Evolutionary conservation across 306 rosid genomes (phyloP), one percentile per base, ranked within the genome.

Genomic region (Trifolium dubium): DNA sequence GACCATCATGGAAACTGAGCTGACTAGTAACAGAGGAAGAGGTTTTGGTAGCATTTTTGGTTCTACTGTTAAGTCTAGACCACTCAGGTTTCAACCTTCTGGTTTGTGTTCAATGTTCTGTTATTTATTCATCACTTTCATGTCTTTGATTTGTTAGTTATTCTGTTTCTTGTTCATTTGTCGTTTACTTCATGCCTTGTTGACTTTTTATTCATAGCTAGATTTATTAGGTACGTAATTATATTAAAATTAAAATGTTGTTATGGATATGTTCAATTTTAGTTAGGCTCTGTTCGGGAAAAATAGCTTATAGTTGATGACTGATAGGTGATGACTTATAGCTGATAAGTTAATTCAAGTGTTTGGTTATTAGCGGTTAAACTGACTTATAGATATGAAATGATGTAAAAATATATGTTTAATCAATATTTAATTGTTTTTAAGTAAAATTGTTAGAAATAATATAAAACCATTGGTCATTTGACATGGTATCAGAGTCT

Each of bases 11-110:
- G 93, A 88, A 64, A 79, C 87, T 5, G 88, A 85, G 83, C 74
- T 91, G 44, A 78, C 64, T 8, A 30, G 81, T 39, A 78, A 67
- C 30, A 59, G 74, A 61, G 83, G 87, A 72, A 53, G 23, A n/a
- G 86, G 75, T 43, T 65, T 81, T 65, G 80, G 74, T 69, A 80
- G 83, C 84, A 72, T 86, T 82, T 80, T 86, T 75, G 81, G 90
- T 49, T 75, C 90, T 10, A 77, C 83, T 0, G 81, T 82, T 50
- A 93, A 85, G 72, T 60, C 84, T 70, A 86, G 89, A 85, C 81
- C 90, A 55, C 41, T 81, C 81, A 84, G 77, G 81, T 84, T 86
- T 64, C 89, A 78, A 29, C 84, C 97, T 82, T 81, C 95, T 47
- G 97, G 98, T 90, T 65, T 79, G 85, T 78, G 59, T 50, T 54